Percentiles rank a stretch among this genome's conserved stretches.
Evolutionary conservation across 441 rosid genomes (phyloP).

Genomic region (Adansonia gregorii): DNA sequence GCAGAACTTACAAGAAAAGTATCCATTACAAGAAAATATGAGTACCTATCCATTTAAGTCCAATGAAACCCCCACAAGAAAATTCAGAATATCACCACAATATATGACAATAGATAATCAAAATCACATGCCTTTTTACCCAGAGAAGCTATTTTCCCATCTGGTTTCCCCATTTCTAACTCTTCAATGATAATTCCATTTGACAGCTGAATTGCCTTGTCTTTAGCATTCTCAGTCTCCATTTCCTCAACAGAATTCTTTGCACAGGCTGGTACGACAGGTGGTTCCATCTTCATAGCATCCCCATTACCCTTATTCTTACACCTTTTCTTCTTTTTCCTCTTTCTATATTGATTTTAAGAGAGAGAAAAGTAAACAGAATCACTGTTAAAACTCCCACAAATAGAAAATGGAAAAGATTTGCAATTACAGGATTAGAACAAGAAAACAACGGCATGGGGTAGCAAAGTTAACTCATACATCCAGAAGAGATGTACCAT

Average conservation of each 20-base stretch:
- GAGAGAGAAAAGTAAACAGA: conserved; percentile 22
- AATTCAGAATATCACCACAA: background rate
- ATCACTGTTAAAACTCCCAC: conserved; percentile 35
- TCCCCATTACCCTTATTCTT: conserved; percentile 27
- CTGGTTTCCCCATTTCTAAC: conserved; percentile 42
- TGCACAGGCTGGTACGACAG: conserved; percentile 15
- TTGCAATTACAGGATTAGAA: background rate
- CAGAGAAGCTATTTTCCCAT: conserved; percentile 49
- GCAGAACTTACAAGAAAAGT: background rate
- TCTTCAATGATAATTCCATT: conserved; percentile 53
- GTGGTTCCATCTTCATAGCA: conserved; percentile 13
- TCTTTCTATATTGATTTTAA: conserved; percentile 30
- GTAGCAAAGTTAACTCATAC: background rate
- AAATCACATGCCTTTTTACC: conserved; percentile 51
- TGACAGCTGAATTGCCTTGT: conserved; percentile 33
- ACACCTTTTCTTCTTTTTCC: conserved; percentile 37
- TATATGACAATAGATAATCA: conserved; percentile 4
- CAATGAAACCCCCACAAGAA: background rate
- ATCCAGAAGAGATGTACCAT: background rate
- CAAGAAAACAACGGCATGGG: background rate
- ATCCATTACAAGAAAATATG: background rate
- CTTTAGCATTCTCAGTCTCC: conserved; percentile 17
- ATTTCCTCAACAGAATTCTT: conserved; percentile 9
- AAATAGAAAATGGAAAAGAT: background rate
- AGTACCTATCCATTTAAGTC: background rate